Base-by-base conservation (phyloP, 176 grass and related monocot genomes). In the Carex cristatella region DNA sequence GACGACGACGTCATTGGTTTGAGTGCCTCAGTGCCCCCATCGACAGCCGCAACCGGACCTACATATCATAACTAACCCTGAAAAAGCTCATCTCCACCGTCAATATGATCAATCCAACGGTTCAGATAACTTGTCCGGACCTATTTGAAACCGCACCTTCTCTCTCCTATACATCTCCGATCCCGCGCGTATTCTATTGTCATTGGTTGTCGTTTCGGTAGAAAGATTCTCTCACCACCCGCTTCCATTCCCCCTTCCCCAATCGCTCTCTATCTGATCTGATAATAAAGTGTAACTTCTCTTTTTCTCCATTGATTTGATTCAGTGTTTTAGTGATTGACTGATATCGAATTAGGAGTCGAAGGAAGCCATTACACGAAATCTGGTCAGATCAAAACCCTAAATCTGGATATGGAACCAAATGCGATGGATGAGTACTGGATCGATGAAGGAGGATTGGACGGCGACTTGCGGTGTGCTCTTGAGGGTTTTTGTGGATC, bases 351-450 rank as follows among this genome's bases (percentile, higher is more conserved):
- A 49, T 79, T 23, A 7, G 31, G 15, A 19, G 2, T 38, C 40
- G 12, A 4, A 30, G 61, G 19, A 4, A 68, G 18, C 0, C 12
- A 30, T 77, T 77, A 32, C 19, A 0, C 19, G 73, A 32, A 77
- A 77, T 54, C 49, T 12, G 73, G 12, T 32, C 68, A 56, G 85
- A 48, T 65, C 14, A 13, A 27, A 35, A 30, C 61, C 51, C 56
- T 16, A 37, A 67, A 46, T 60, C 76, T 56, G 4, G 16, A 7
- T 28, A 90, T 90, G 88, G 80, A 48, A 14, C 76, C 58, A 27
- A 68, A 87, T 77, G 71, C 61, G 44, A 87, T 90, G 54, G 88
- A 90, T 15, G 88, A 90, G 46, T 90, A 87, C 57, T 90, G 88
- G 88, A 84, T 90, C 81, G 81, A 87, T 75, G 80, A 62, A 10